These are phyloP conservation scores for Butyriboletus loyo DNA, from an alignment of 768 basidiomycete species.

Conservation along the genomic window DNA sequence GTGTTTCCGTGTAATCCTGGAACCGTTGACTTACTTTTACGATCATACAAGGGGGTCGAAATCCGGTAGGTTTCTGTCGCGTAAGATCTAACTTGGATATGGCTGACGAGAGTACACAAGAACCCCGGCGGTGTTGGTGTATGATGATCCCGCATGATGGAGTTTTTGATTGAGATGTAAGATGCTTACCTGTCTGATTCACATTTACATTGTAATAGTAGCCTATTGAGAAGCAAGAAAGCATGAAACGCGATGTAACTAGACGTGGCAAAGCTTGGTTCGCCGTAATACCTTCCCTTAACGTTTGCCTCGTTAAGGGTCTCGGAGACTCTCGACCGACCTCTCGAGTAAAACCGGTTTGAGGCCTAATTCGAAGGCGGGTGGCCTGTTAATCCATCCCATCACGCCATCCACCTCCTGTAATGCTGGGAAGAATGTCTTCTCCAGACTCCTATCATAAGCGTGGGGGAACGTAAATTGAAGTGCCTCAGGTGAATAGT, in stretches of 20 bases:
- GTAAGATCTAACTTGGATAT: background rate
- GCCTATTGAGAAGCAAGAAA: background rate
- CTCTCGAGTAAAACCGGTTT: too few species aligned
- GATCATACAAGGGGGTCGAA: conserved; percentile 32
- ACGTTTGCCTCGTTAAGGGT: too few species aligned
- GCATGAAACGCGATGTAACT: background rate
- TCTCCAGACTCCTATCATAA: background rate
- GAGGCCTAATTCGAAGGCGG: too few species aligned
- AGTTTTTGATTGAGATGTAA: background rate
- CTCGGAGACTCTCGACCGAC: too few species aligned
- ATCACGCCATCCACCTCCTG: background rate
- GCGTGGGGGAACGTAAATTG: background rate
- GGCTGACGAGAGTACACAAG: conserved; percentile 9
- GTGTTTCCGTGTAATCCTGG: conserved; percentile 11
- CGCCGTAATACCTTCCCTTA: background rate
- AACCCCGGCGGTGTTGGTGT: conserved; percentile 31
- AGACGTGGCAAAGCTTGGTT: background rate
- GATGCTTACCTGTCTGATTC: background rate
- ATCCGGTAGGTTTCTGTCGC: conserved; percentile 28
- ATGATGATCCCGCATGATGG: conserved; percentile 19
- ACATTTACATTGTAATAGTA: background rate
- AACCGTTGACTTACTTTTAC: background rate
- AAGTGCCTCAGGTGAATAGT: background rate
- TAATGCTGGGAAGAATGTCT: background rate
- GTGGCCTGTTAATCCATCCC: background rate